These are phyloP conservation scores for Pichia sp. DNA, from an alignment of 1,139 yeast species.

Conservation along the genomic window DNA sequence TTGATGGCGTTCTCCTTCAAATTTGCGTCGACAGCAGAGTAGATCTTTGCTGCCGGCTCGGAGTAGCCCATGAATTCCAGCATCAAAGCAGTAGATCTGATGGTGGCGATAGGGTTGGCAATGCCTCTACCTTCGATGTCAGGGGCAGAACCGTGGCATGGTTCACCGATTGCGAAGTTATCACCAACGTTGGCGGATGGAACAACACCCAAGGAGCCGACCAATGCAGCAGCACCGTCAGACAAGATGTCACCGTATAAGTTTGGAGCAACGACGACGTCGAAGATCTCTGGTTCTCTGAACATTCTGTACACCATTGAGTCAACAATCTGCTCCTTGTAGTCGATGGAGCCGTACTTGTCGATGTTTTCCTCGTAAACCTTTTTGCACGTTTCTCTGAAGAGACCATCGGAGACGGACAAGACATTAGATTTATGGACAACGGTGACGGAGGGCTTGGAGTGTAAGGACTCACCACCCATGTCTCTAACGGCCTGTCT, in stretches of 20 bases:
- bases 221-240: conserved; percentile 98
- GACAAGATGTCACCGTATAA: conserved; percentile 94
- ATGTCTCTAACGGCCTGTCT: conserved; percentile 76
- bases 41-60: conserved; percentile 86
- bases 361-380: conserved; percentile 66
- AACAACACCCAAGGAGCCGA: conserved; percentile 96
- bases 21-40: conserved; percentile 92
- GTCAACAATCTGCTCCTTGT: conserved; percentile 96
- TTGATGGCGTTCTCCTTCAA: conserved; percentile 72
- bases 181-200: conserved; percentile 99
- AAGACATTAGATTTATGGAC: conserved; percentile 96
- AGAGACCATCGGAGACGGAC: conserved; percentile 88
- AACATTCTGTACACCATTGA: conserved; percentile 98
- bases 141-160: conserved; percentile 99
- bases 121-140: conserved; percentile 95
- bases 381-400: conserved; percentile 84
- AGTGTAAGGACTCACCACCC: conserved; percentile 53
- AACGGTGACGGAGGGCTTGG: conserved; percentile 72
- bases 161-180: conserved; percentile 94
- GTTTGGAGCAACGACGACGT: conserved; percentile 97
- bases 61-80: conserved; percentile 92
- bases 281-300: conserved; percentile 95
- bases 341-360: conserved; percentile 52
- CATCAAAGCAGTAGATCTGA: conserved; percentile 96
- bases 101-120: conserved; percentile 95